Conservation (phyloP, 805 yeast species). For the Suhomyces tanzawaensis region DNA sequence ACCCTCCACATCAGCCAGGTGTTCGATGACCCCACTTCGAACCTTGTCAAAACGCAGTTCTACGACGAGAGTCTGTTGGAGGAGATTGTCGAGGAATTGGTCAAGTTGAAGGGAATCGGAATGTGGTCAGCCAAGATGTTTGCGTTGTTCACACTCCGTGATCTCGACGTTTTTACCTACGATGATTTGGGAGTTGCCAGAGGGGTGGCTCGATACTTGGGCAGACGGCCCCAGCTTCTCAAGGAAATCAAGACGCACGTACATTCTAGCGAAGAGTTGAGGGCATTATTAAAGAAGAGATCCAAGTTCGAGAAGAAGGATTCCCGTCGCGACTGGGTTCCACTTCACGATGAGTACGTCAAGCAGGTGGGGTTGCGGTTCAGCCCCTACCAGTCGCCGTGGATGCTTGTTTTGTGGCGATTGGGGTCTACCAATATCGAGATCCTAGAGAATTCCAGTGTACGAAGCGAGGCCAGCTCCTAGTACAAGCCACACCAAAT, state of each 20-base stretch:
- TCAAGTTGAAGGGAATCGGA: constrained; percentile 67
- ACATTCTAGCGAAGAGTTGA: constrained; percentile 33
- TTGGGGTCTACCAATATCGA: constrained; percentile 57
- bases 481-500: background rate
- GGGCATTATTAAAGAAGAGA: constrained; percentile 35
- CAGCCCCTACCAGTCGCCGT: constrained; percentile 62
- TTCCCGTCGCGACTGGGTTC: constrained; percentile 62
- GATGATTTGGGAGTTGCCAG: constrained; percentile 85
- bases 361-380: constrained; percentile 55
- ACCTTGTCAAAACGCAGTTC: constrained; percentile 30
- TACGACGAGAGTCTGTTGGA: constrained; percentile 40
- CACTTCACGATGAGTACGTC: constrained; percentile 58
- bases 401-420: constrained; percentile 77
- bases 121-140: constrained; percentile 92
- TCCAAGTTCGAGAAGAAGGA: constrained; percentile 30
- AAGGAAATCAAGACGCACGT: constrained; percentile 40
- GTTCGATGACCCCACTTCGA: constrained; percentile 42
- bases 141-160: constrained; percentile 61
- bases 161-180: constrained; percentile 68
- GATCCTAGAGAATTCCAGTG: constrained; percentile 23
- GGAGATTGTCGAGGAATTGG: constrained; percentile 48
- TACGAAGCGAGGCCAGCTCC: background rate
- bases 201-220: constrained; percentile 67
- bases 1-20: constrained; percentile 52
- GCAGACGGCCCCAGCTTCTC: constrained; percentile 49